Conservation (phyloP, 306 rosid species). For the Rosa rugosa region DNA sequence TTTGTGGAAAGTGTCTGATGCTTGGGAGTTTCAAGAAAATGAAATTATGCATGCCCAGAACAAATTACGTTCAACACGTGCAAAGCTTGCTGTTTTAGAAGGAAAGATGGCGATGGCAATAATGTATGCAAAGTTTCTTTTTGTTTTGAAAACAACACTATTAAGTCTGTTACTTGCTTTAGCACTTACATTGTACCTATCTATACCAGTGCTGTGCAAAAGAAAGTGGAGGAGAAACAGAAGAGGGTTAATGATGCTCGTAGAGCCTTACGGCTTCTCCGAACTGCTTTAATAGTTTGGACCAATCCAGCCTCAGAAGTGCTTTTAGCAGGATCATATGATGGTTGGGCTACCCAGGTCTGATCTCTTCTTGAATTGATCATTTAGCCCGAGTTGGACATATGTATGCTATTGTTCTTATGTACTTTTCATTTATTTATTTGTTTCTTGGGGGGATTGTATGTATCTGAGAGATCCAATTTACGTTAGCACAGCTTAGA, state of each 20-base stretch:
- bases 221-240: conserved; percentile 65
- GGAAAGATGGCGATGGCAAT: conserved; percentile 80
- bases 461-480: background rate
- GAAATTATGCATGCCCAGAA: conserved; percentile 66
- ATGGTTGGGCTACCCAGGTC: conserved; percentile 93
- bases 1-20: conserved; percentile 52
- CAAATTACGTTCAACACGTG: conserved; percentile 68
- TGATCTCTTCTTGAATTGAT: conserved; percentile 21
- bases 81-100: conserved; percentile 76
- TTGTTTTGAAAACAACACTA: conserved; percentile 16
- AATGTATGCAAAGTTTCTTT: conserved; percentile 48
- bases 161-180: conserved; percentile 2
- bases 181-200: conserved; percentile 22
- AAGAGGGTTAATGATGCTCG: conserved; percentile 51
- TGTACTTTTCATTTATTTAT: background rate
- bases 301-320: conserved; percentile 80
- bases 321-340: conserved; percentile 78
- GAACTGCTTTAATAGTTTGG: conserved; percentile 64
- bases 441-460: background rate
- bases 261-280: conserved; percentile 56
- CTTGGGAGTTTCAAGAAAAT: conserved; percentile 83
- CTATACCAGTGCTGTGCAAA: conserved; percentile 58
- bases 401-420: background rate
- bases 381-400: background rate
- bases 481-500: background rate